Conservation (phyloP, 1,284 basidiomycete species). For the Ustilago crameri region DNA sequence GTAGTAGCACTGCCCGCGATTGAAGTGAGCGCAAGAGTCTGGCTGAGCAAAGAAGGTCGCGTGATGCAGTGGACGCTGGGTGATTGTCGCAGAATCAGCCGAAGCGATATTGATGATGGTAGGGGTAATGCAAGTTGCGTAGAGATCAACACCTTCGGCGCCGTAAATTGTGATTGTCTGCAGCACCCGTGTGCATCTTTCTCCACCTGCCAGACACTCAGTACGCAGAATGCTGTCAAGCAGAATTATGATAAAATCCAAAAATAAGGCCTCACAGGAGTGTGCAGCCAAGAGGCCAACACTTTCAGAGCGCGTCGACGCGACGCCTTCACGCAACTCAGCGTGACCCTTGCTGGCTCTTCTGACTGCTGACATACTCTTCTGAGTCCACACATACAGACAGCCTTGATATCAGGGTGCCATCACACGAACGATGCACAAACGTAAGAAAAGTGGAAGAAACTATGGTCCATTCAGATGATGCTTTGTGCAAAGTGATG, state of each 20-base stretch:
- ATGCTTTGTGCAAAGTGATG: slow-evolving; percentile 46
- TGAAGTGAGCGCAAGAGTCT: background rate
- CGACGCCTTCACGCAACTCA: slow-evolving; percentile 4
- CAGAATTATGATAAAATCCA: too few species aligned
- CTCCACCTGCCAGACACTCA: slow-evolving; percentile 3
- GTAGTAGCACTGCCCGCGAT: background rate
- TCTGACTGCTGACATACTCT: too few species aligned
- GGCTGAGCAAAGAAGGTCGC: background rate
- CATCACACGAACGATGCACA: too few species aligned
- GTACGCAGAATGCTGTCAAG: too few species aligned
- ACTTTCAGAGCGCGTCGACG: slow-evolving; percentile 34
- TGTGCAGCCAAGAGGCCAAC: slow-evolving; percentile 6
- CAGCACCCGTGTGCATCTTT: background rate
- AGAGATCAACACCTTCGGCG: background rate
- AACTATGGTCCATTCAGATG: slow-evolving; percentile 44
- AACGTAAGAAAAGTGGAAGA: background rate
- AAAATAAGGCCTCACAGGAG: too few species aligned
- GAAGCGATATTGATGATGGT: background rate
- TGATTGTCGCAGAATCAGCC: background rate
- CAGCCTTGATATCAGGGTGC: too few species aligned
- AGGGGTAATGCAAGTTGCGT: background rate
- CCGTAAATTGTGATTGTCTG: background rate
- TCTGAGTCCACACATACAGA: too few species aligned
- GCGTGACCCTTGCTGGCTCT: slow-evolving; percentile 10
- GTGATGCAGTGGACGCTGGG: background rate